Percentiles rank a stretch among this genome's conserved stretches.
Evolutionary conservation across 768 basidiomycete genomes (phyloP).

Genomic region (Kwoniella botswanensis): DNA sequence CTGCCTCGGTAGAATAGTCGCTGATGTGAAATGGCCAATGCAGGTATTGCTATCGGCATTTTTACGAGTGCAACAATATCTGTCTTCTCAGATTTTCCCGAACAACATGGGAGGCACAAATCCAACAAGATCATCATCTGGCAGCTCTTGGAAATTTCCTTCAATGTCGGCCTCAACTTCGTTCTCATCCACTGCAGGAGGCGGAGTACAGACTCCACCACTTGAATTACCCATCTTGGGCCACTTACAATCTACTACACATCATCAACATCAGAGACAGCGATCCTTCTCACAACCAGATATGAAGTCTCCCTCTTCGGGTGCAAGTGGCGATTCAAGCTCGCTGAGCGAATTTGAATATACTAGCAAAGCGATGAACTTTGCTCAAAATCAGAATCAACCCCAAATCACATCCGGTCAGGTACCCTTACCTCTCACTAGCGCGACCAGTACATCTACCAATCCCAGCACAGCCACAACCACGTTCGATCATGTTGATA

Average conservation of each 20-base stretch:
- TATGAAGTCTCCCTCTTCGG: constrained; percentile 6
- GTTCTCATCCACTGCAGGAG: background rate
- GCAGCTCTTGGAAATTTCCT: constrained; percentile 3
- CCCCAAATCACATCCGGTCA: background rate
- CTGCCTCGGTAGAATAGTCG: no score
- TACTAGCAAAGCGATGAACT: constrained; percentile 9
- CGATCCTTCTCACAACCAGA: constrained; percentile 18
- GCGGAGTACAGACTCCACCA: background rate
- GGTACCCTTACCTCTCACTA: background rate
- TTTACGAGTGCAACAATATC: constrained; percentile 24
- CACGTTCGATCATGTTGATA: background rate
- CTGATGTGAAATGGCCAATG: no score
- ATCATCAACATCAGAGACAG: constrained; percentile 18
- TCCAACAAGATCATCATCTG: background rate
- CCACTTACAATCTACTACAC: background rate
- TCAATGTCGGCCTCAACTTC: constrained; percentile 12
- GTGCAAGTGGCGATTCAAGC: constrained; percentile 6
- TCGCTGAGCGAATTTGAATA: constrained; percentile 9
- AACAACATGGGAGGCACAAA: background rate
- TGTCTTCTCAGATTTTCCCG: constrained; percentile 2
- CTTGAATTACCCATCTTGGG: background rate
- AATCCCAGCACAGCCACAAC: background rate
- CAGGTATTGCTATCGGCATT: constrained; percentile 39
- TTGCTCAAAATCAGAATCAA: background rate
- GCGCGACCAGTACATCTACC: background rate